These are phyloP conservation scores for Plasmodium gonderi DNA, from an alignment of 169 alveolate genomes.

Conservation along the genomic window DNA sequence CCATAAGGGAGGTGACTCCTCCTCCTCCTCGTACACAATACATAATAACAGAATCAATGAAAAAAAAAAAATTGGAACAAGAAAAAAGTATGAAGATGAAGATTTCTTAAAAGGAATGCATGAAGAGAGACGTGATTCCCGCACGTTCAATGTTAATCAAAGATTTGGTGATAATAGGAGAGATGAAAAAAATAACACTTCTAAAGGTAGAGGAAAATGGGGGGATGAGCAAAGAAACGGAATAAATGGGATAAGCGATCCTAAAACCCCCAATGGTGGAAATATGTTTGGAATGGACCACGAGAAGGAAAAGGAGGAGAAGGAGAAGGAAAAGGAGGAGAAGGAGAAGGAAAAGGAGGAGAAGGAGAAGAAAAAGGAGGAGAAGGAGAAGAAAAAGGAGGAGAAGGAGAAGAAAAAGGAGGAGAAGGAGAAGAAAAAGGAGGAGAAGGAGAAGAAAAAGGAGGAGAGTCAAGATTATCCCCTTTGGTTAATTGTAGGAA, in stretches of 20 bases:
- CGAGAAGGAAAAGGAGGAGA: neutral
- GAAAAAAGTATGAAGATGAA: neutral
- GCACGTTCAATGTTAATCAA: neutral
- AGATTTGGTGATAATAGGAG: neutral
- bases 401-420: neutral
- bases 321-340: neutral
- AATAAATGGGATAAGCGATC: neutral
- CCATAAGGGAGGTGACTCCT: no score
- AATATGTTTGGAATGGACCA: neutral
- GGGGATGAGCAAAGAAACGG: neutral
- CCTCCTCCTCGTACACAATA: no score
- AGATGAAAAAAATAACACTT: neutral
- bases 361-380: neutral
- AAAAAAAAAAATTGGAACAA: neutral
- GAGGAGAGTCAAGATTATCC: neutral
- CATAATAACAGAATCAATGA: slow-evolving; percentile 8
- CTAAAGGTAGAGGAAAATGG: neutral
- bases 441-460: neutral
- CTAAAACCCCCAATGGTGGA: neutral
- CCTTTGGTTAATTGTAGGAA: slow-evolving; percentile 38
- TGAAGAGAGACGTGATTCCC: neutral
- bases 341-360: neutral
- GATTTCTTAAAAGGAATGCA: neutral
- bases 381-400: neutral
- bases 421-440: neutral